A percentile compares a stretch with the other conserved stretches of the same genome.
Evolutionary conservation across 2,329 filamentous ascomycete species (phyloP).

Genomic region (Talaromyces sp.): DNA sequence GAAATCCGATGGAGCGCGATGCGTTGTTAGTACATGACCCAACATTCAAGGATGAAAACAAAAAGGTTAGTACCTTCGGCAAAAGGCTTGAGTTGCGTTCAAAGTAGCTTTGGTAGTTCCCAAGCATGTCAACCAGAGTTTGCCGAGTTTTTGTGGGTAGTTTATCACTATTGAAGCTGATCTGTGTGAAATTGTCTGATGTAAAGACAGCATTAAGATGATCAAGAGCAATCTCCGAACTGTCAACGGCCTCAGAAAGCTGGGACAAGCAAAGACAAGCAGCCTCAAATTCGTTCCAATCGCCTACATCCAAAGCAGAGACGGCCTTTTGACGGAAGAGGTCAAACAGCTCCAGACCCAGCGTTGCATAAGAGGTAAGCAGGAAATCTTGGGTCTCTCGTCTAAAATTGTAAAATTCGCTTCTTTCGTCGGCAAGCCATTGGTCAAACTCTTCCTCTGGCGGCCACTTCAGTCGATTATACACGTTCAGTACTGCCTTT

Average conservation of each 20-base stretch:
- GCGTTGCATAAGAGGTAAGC: slow-evolving; percentile 41
- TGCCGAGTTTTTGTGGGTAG: slow-evolving; percentile 37
- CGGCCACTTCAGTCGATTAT: slow-evolving; percentile 42
- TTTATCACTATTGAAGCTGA: slow-evolving; percentile 30
- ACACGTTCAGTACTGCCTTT: slow-evolving; percentile 40
- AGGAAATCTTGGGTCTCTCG: slow-evolving; percentile 46
- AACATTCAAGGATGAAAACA: slow-evolving; percentile 44
- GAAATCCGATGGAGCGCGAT: slow-evolving; percentile 41
- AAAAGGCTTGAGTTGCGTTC: slow-evolving; percentile 41
- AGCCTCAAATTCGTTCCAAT: slow-evolving; percentile 45
- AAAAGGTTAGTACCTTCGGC: slow-evolving; percentile 41
- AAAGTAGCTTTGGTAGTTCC: slow-evolving; percentile 44
- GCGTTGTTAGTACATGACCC: slow-evolving; percentile 40
- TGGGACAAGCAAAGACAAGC: slow-evolving; percentile 43
- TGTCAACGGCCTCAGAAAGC: slow-evolving; percentile 44
- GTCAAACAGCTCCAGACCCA: slow-evolving; percentile 41
- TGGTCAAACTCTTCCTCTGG: slow-evolving; percentile 30
- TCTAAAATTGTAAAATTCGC: slow-evolving; percentile 43
- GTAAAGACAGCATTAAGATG: slow-evolving; percentile 42
- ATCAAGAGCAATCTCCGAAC: slow-evolving; percentile 42
- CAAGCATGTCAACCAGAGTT: slow-evolving; percentile 42
- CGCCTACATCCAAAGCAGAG: slow-evolving; percentile 29
- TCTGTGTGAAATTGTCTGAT: slow-evolving; percentile 31
- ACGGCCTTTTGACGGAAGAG: slow-evolving; percentile 40
- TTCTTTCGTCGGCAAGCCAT: slow-evolving; percentile 43